Percentiles rank a stretch among this genome's conserved stretches.
phyloP scores from a whole-genome alignment of 257 asterid species.

The Euphrasia confusa region DNA sequence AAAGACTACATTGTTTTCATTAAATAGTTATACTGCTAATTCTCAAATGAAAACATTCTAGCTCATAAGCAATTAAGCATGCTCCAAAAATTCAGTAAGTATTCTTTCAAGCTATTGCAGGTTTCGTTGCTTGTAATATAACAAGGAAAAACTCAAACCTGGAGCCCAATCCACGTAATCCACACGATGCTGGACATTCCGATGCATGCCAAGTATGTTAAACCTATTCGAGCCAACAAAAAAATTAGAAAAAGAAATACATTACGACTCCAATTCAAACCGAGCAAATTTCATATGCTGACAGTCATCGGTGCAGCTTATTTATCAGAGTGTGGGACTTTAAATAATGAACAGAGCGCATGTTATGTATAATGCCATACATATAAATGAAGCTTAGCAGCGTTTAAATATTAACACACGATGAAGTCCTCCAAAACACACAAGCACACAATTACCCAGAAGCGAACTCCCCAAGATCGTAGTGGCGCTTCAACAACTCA shows the following conservation, averaged over 20 bases:
- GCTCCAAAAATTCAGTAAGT: neutral
- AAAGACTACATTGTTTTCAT: neutral
- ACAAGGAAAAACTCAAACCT: conserved; percentile 44
- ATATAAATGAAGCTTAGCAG: too few species aligned
- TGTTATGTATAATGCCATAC: too few species aligned
- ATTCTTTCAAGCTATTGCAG: neutral
- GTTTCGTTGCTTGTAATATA: conserved; percentile 6
- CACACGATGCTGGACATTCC: conserved; percentile 83
- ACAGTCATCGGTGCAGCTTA: too few species aligned
- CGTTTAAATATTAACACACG: neutral
- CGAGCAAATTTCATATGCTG: neutral
- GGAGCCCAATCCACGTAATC: conserved; percentile 99
- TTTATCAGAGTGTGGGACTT: neutral
- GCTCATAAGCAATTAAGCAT: too few species aligned
- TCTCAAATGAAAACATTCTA: neutral
- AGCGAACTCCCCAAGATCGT: conserved; percentile 59
- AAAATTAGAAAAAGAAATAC: neutral
- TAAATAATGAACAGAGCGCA: too few species aligned
- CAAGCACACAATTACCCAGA: conserved; percentile 66
- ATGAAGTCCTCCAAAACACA: conserved; percentile 1
- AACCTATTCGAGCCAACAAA: conserved; percentile 39
- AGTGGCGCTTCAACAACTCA: conserved; percentile 50
- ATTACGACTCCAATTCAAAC: conserved; percentile 17
- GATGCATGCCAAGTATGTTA: conserved; percentile 84
- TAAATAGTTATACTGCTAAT: neutral